A percentile compares a stretch with the other conserved stretches of the same genome.
phyloP scores from a whole-genome alignment of 2,329 filamentous ascomycete species.

The Claviceps monticola region DNA sequence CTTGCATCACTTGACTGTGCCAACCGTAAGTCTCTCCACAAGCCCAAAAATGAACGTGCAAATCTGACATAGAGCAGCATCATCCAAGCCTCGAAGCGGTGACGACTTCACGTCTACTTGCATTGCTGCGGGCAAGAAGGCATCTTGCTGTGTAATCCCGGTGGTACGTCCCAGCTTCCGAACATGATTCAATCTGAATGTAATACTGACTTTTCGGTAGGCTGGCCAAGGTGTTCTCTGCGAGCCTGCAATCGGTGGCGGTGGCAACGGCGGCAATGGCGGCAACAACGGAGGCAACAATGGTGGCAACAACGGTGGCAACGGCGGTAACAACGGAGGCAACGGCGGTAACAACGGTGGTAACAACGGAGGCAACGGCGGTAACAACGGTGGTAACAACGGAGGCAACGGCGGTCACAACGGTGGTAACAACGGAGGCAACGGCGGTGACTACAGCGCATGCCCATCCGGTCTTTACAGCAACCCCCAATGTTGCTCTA shows the following conservation, averaged over 20 bases:
- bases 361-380: neutral
- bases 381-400: neutral
- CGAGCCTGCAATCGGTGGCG: neutral
- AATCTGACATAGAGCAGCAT: neutral
- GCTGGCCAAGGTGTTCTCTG: constrained; percentile 2
- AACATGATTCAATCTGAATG: too few relatives aligned
- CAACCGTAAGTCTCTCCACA: constrained; percentile 2
- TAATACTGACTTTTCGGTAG: neutral
- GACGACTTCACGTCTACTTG: constrained; percentile 5
- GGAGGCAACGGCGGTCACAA: too few relatives aligned
- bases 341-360: too few relatives aligned
- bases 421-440: neutral
- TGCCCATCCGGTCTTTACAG: constrained; percentile 12
- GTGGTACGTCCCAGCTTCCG: constrained; percentile 1
- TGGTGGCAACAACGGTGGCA: neutral
- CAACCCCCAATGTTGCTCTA: constrained; percentile 10
- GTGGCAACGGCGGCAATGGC: neutral
- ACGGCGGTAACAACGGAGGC: neutral
- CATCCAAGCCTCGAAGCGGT: neutral
- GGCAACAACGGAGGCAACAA: neutral
- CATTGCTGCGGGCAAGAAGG: neutral
- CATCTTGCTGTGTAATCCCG: constrained; percentile 7
- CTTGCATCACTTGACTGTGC: constrained; percentile 32
- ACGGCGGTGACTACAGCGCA: neutral
- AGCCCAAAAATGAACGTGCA: neutral